phyloP scores from a whole-genome alignment of 208 protist genomes.

The Polymyxa betae region DNA sequence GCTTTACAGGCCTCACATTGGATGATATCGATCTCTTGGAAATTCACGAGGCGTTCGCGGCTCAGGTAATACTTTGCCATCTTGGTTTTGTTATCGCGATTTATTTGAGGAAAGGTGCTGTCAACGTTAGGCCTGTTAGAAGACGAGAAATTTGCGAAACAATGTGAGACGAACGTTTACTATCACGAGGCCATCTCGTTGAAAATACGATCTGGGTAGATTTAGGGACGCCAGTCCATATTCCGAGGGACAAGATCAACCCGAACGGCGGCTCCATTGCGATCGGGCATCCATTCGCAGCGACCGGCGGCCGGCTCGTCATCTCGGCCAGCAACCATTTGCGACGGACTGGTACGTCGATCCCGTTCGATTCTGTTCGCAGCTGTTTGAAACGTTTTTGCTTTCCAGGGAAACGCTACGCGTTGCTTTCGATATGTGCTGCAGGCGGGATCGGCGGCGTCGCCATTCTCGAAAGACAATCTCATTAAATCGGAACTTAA shows the following conservation, averaged over 20 bases:
- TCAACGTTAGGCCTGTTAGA: neutral
- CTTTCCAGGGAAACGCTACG: constrained; percentile 77
- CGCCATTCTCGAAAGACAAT: neutral
- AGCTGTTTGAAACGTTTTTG: constrained; percentile 73
- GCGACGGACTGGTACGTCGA: neutral
- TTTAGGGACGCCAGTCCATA: neutral
- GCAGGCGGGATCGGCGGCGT: constrained; percentile 74
- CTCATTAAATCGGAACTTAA: neutral
- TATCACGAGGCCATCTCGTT: neutral
- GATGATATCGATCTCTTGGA: constrained; percentile 83
- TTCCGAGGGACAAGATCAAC: constrained; percentile 61
- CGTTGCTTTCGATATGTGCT: constrained; percentile 83
- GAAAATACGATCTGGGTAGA: neutral
- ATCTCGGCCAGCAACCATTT: constrained; percentile 70
- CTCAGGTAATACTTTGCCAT: constrained; percentile 69
- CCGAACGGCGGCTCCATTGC: constrained; percentile 80
- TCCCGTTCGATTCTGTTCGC: neutral
- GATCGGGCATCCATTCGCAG: constrained; percentile 83
- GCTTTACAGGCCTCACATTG: constrained; percentile 69
- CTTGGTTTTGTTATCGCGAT: neutral
- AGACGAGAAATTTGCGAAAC: constrained; percentile 18
- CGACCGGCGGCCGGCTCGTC: constrained; percentile 81
- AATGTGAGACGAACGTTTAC: neutral
- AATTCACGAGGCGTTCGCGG: constrained; percentile 84
- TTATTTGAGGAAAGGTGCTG: neutral